Evolutionary conservation across 73 alveolate genomes (phyloP).

Genomic region (Paramecium sexaurelia): DNA sequence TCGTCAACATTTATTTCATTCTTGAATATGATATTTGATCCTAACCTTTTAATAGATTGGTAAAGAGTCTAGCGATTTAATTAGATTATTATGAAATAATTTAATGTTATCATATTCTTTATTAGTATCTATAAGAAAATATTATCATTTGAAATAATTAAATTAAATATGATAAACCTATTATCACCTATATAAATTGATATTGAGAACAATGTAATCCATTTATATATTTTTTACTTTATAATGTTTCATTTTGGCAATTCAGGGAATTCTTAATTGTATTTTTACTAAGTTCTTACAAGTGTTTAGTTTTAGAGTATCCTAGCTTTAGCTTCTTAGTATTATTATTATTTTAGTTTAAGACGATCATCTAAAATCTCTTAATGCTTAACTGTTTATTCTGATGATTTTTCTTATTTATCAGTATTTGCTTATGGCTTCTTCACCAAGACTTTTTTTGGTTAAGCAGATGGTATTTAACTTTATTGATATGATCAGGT

Average conservation of each 20-base stretch:
- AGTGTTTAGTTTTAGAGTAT: neutral
- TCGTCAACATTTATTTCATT: neutral
- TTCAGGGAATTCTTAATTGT: neutral
- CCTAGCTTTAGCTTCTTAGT: neutral
- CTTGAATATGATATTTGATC: neutral
- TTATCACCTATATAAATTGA: neutral
- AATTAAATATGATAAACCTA: neutral
- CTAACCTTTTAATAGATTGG: neutral
- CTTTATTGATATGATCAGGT: slow-evolving; percentile 26
- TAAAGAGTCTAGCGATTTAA: neutral
- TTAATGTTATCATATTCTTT: neutral
- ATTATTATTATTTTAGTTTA: neutral
- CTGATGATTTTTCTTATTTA: neutral
- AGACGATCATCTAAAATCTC: slow-evolving; percentile 31
- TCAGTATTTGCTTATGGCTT: neutral
- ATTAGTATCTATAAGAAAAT: neutral
- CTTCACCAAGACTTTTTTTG: slow-evolving; percentile 18
- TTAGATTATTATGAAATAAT: neutral
- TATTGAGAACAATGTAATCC: neutral
- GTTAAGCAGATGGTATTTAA: slow-evolving; percentile 32
- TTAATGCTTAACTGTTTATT: neutral
- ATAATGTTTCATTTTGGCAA: neutral
- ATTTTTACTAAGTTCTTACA: neutral
- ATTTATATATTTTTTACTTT: neutral
- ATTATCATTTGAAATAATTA: neutral